These are phyloP conservation scores for Chaetomiaceae sp. DNA, from an alignment of 2,329 filamentous ascomycete species.

Conservation along the genomic window DNA sequence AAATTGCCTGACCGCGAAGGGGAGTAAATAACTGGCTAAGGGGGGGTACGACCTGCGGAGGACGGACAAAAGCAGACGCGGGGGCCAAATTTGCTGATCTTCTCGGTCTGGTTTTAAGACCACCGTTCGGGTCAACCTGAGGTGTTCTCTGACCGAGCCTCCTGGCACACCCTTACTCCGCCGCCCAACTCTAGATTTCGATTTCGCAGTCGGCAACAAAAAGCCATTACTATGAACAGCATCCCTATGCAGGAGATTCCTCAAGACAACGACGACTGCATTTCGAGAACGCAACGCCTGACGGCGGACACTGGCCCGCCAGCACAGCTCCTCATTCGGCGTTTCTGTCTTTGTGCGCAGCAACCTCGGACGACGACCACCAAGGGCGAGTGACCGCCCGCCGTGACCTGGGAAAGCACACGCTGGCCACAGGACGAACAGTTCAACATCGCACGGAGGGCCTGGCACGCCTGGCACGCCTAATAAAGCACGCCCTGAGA, in stretches of 20 bases:
- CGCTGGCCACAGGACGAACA: neutral
- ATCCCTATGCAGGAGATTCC: neutral
- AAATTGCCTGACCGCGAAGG: neutral
- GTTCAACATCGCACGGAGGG: too few relatives aligned
- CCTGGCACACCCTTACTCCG: too few relatives aligned
- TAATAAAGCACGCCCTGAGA: too few relatives aligned
- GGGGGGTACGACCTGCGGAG: slow-evolving; percentile 1
- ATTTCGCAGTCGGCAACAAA: neutral
- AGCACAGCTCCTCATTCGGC: neutral
- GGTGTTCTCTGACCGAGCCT: too few relatives aligned
- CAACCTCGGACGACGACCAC: neutral
- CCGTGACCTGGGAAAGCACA: too few relatives aligned
- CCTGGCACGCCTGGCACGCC: too few relatives aligned
- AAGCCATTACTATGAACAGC: slow-evolving; percentile 7
- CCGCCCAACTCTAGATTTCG: neutral
- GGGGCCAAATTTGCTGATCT: slow-evolving; percentile 18
- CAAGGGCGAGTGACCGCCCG: too few relatives aligned
- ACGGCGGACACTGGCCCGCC: slow-evolving; percentile 7
- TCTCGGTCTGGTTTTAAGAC: slow-evolving; percentile 11
- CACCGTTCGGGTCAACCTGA: neutral
- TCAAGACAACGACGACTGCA: slow-evolving; percentile 1
- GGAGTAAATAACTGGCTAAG: too few relatives aligned
- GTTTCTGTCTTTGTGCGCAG: neutral
- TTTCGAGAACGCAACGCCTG: neutral
- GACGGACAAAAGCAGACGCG: slow-evolving; percentile 13